These are phyloP conservation scores for Paraconiothyrium sp. DNA, from an alignment of 2,329 filamentous ascomycete genomes.

Conservation along the genomic window DNA sequence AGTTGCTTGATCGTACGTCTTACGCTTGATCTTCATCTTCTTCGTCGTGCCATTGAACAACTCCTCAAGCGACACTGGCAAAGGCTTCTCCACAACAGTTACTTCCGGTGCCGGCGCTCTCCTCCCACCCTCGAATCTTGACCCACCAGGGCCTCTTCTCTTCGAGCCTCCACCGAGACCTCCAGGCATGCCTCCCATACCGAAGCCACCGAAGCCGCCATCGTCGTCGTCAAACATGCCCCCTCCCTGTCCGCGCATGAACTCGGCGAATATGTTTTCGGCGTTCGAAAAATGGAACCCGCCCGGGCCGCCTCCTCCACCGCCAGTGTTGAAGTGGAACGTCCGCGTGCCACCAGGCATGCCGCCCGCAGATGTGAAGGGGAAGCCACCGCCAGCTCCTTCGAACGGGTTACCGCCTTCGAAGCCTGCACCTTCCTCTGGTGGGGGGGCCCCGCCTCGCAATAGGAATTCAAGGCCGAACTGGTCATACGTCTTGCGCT, in stretches of 20 bases:
- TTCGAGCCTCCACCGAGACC: constrained; percentile 44
- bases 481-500: constrained; percentile 93
- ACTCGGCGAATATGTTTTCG: constrained; percentile 85
- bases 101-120: constrained; percentile 78
- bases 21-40: constrained; percentile 98
- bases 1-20: constrained; percentile 82
- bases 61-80: constrained; percentile 87
- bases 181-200: constrained; percentile 46
- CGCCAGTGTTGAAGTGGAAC: constrained; percentile 72
- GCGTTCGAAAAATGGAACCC: constrained; percentile 87
- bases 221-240: constrained; percentile 65
- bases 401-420: constrained; percentile 57
- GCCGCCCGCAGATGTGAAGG: constrained; percentile 65
- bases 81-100: constrained; percentile 85
- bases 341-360: constrained; percentile 65
- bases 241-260: constrained; percentile 69
- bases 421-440: constrained; percentile 50
- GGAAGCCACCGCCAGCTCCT: constrained; percentile 58
- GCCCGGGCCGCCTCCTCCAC: constrained; percentile 61
- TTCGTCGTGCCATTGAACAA: constrained; percentile 87
- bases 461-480: constrained; percentile 94
- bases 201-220: constrained; percentile 56
- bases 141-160: constrained; percentile 40
- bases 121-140: constrained; percentile 50
- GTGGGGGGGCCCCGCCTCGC: constrained; percentile 76